A percentile compares a stretch with the other conserved stretches of the same genome.
These are phyloP conservation scores for Arthrobotrys iridis DNA, from an alignment of 2,329 filamentous ascomycete species.

Conservation along the genomic window DNA sequence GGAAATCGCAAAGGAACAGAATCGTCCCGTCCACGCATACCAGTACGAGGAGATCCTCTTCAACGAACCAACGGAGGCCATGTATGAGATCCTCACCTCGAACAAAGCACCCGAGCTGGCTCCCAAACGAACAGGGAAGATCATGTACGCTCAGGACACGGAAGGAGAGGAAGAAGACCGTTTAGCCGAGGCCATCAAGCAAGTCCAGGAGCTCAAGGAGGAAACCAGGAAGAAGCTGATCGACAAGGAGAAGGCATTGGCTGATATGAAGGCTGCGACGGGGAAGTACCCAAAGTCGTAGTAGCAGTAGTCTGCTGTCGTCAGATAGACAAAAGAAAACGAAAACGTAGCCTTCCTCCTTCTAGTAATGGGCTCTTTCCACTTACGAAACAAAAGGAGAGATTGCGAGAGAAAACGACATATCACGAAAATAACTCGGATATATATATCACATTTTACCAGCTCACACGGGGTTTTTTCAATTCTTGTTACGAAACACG, in stretches of 20 bases:
- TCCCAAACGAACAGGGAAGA: conserved; percentile 53
- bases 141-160: conserved; percentile 57
- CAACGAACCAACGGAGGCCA: conserved; percentile 93
- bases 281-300: conserved; percentile 46
- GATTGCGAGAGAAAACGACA: background rate
- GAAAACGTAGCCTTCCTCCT: no score
- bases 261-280: conserved; percentile 56
- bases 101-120: conserved; percentile 51
- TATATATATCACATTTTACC: conserved; percentile 1
- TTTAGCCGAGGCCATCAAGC: conserved; percentile 56
- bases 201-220: conserved; percentile 57
- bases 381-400: no score
- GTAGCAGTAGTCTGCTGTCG: background rate
- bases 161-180: conserved; percentile 58
- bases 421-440: conserved; percentile 26
- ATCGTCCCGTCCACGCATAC: conserved; percentile 75
- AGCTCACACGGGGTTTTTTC: conserved; percentile 2
- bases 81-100: conserved; percentile 83
- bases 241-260: conserved; percentile 58
- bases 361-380: no score
- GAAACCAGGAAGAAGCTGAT: conserved; percentile 57
- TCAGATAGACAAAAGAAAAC: no score
- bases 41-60: conserved; percentile 94
- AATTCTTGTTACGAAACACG: conserved; percentile 16
- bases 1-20: conserved; percentile 66